A percentile compares a stretch with the other conserved stretches of the same genome.
phyloP scores from a whole-genome alignment of 306 rosid species.

The Dicorynia guianensis region DNA sequence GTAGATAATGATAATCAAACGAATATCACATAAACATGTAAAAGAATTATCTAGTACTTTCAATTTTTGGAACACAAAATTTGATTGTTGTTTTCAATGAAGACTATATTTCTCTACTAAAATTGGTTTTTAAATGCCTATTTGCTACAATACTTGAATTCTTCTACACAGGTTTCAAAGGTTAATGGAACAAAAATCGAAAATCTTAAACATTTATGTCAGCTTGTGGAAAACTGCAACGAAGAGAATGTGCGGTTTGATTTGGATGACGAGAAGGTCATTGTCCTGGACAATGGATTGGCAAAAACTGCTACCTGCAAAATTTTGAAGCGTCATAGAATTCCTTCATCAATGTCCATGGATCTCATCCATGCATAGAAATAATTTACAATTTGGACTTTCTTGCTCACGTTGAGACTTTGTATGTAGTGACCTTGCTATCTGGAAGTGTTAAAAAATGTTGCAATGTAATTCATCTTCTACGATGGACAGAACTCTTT shows the following conservation, averaged over 20 bases:
- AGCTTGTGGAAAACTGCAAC: constrained; percentile 69
- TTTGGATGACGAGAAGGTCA: constrained; percentile 87
- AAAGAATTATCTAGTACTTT: background rate
- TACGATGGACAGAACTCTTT: too few species aligned
- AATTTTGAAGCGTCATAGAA: constrained; percentile 83
- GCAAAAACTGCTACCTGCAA: constrained; percentile 76
- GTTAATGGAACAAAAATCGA: constrained; percentile 77
- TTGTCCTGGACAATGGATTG: constrained; percentile 62
- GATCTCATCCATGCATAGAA: constrained; percentile 60
- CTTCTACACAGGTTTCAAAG: constrained; percentile 69
- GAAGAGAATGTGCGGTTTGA: constrained; percentile 74
- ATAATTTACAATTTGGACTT: constrained; percentile 30
- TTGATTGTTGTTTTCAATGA: constrained; percentile 12
- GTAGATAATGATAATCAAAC: background rate
- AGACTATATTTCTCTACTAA: background rate
- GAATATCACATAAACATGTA: background rate
- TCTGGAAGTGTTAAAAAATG: too few species aligned
- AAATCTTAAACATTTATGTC: constrained; percentile 74
- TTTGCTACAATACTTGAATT: constrained; percentile 31
- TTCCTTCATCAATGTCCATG: constrained; percentile 69
- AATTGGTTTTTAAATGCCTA: constrained; percentile 2
- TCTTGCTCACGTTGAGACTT: constrained; percentile 33
- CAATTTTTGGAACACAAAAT: background rate
- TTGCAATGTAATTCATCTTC: too few species aligned
- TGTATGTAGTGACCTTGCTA: too few species aligned